Evolutionary conservation across 2,329 filamentous ascomycete genomes (phyloP), one percentile per base, ranked within the genome.

Genomic region (Colletotrichum chlorophyti): DNA sequence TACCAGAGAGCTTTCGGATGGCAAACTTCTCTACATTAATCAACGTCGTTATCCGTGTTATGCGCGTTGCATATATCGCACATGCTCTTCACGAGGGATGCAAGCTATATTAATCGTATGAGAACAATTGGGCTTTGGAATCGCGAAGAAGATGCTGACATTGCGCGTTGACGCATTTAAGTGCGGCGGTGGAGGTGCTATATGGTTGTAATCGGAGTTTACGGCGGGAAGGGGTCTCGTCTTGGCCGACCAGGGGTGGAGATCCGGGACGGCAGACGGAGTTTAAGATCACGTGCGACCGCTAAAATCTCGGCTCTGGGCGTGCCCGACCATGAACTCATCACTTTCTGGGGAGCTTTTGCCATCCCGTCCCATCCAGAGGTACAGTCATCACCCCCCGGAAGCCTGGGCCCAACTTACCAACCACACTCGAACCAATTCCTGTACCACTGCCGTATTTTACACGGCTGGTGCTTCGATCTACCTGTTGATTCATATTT

Each of bases 311-410:
- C 35, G 55, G 51, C 43, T 42, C 31, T 21, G 15, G 34, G 34
- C 14, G 47, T 11, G 47, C 40, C 47, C 40, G 53, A 52, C 37
- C n/a, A 57, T 57, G 53, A 57, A 57, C 53, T 58, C 48, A 53
- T 46, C 49, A 53, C 54, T 58, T 29, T 53, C n/a, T n/a, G n/a
- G 43, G 54, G 54, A 35, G 54, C 43, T 55, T 59, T 59, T 54
- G 55, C 55, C 55, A 58, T 59, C 55, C n/a, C n/a, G n/a, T n/a
- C n/a, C n/a, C n/a, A n/a, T n/a, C n/a, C n/a, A n/a, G n/a, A n/a
- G n/a, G 43, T 43, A 34, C 37, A 55, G 50, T 59, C 55, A 59
- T 48, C n/a, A n/a, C n/a, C 29, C 37, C 19, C 12, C 37, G 35
- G 42, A 42, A 47, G 21, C 35, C 35, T 46, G 27, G 41, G 21